A percentile compares a stretch with the other conserved stretches of the same genome.
These are phyloP conservation scores for Colletotrichum paranaense DNA, from an alignment of 2,329 filamentous ascomycete species.

Conservation along the genomic window DNA sequence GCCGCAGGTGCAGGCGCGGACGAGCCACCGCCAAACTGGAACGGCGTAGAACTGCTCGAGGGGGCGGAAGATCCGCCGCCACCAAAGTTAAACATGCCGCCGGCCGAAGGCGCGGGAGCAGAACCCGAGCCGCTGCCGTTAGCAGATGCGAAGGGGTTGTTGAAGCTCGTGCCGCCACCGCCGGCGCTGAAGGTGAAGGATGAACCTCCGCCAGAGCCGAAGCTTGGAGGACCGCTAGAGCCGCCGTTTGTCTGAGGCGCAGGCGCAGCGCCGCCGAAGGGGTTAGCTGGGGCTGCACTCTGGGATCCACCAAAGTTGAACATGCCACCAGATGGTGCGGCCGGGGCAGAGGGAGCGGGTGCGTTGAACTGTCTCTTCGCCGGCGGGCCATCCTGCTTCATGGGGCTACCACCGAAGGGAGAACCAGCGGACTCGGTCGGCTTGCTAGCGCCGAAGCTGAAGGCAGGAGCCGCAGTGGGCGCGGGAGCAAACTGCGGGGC, in stretches of 20 bases:
- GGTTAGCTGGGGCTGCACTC: conserved; percentile 33
- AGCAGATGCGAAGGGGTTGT: conserved; percentile 52
- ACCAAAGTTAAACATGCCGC: conserved; percentile 53
- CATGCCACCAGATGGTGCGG: conserved; percentile 42
- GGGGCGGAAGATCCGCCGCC: conserved; percentile 40
- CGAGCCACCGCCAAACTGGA: conserved; percentile 52
- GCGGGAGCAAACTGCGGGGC: conserved; percentile 6
- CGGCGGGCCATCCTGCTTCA: conserved; percentile 52
- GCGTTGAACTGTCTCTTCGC: conserved; percentile 53
- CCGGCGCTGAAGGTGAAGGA: conserved; percentile 39
- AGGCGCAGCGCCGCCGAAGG: conserved; percentile 28
- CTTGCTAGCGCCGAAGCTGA: conserved; percentile 48
- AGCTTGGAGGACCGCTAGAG: conserved; percentile 42
- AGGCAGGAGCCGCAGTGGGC: conserved; percentile 42
- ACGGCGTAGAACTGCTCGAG: conserved; percentile 41
- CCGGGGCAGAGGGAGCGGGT: conserved; percentile 39
- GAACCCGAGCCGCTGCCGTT: conserved; percentile 40
- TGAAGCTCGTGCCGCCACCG: conserved; percentile 44
- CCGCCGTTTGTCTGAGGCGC: conserved; percentile 27
- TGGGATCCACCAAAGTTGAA: conserved; percentile 52
- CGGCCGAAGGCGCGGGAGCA: conserved; percentile 39
- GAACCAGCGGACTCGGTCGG: conserved; percentile 41
- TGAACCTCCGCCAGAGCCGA: conserved; percentile 40
- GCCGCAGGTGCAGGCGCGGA: conserved; percentile 31
- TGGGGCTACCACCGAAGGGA: conserved; percentile 54